Conservation (phyloP, 2,329 filamentous ascomycete genomes). For the Ophiostoma australiae region DNA sequence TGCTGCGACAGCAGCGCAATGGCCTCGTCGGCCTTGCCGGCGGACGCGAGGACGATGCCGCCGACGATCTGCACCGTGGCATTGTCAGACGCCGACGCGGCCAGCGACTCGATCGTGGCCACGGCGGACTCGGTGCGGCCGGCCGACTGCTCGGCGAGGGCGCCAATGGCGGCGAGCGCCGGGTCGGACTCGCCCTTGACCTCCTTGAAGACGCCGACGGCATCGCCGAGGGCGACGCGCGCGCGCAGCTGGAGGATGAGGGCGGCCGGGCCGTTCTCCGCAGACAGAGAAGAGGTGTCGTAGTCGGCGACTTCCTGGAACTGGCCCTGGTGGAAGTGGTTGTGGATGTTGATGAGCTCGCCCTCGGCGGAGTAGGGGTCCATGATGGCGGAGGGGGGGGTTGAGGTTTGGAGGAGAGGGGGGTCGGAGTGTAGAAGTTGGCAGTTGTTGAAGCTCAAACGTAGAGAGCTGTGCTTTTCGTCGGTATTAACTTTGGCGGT, state of each 20-base stretch:
- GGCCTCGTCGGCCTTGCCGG: constrained; percentile 80
- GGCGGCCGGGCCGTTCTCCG: constrained; percentile 71
- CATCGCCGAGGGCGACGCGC: constrained; percentile 75
- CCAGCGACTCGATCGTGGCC: constrained; percentile 60
- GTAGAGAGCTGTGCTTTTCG: not conserved
- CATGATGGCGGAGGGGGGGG: constrained; percentile 40
- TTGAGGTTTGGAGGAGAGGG: too few species aligned
- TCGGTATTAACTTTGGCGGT: not conserved
- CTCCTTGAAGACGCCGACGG: constrained; percentile 65
- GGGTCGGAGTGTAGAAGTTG: not conserved
- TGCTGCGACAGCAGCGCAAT: constrained; percentile 74
- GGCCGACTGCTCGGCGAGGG: constrained; percentile 62
- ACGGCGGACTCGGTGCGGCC: constrained; percentile 61
- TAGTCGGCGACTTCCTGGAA: constrained; percentile 83
- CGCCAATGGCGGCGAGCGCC: constrained; percentile 70
- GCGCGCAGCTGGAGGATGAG: constrained; percentile 76
- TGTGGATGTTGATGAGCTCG: constrained; percentile 67
- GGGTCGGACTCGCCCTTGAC: constrained; percentile 59
- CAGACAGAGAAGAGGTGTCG: constrained; percentile 71
- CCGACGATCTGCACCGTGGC: constrained; percentile 72
- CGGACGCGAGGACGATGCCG: constrained; percentile 75
- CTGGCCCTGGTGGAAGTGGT: constrained; percentile 72
- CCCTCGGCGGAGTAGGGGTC: constrained; percentile 67
- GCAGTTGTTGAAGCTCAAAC: not conserved
- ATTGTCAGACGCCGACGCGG: constrained; percentile 64